Evolutionary conservation across 2,329 filamentous ascomycete genomes (phyloP), one percentile per base, ranked within the genome.

Genomic region (Fusarium devonianum): DNA sequence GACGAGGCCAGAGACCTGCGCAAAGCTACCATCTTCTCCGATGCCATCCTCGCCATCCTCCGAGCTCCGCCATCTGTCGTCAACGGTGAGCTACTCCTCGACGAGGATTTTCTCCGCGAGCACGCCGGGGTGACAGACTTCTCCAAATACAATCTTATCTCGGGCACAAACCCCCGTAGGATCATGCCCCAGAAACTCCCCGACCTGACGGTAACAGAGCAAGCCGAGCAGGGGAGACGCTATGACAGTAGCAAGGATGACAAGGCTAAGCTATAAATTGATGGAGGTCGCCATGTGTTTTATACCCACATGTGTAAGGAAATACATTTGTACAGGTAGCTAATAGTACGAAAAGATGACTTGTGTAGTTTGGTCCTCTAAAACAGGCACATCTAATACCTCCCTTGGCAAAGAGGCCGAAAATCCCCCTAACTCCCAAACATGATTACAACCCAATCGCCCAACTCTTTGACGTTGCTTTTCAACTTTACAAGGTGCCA

Each of bases 141-240:
- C 62, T 79, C 78, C 0, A 81, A 84, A 63, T 95, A 95, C 67
- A 82, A 78, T 23, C 69, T 93, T n/a, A 77, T 92, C 1, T 74
- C 80, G 0, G 88, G 87, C 1, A 63, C 80, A 0, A 72, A 48
- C 1, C 90, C 90, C 0, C 74, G 90, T 47, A 76, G 90, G 14
- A 95, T 95, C 56, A 92, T 95, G 89, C 91, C 91, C 0, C 74
- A 69, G 0, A 68, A 76, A 48, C 76, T 94, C 53, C 90, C 90
- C 0, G 81, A 87, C 55, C 65, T 95, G 60, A 82, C 77, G 3
- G 90, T 95, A 4, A 80, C 76, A 7, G 90, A 94, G 73, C 89
- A 95, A 71, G 84, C 87, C 51, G 90, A 95, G 64, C 89, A 95
- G 69, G 90, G 90, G 0, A 80, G 76, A 63, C 79, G 86, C 46